Percentiles rank a stretch among this genome's conserved stretches.
These are phyloP conservation scores for Sugiyamaella xylanicola DNA, from an alignment of 1,139 yeast species.

Conservation along the genomic window DNA sequence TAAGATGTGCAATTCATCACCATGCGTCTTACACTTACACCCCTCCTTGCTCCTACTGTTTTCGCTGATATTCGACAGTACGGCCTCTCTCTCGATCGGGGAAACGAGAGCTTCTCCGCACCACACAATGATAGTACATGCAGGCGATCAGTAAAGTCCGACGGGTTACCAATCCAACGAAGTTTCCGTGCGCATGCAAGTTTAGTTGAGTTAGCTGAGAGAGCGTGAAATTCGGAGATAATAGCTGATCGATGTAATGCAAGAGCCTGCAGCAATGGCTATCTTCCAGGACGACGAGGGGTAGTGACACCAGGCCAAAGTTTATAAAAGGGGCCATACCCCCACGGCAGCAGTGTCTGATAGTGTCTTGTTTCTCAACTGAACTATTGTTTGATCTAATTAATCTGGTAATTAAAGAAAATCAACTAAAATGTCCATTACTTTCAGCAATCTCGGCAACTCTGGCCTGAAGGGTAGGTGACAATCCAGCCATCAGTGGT, in stretches of 20 bases:
- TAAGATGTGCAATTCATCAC: no score
- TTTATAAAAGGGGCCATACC: background rate
- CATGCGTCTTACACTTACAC: no score
- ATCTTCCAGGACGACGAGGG: background rate
- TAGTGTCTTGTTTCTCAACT: background rate
- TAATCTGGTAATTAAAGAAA: background rate
- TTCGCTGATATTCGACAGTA: no score
- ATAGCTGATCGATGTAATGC: background rate
- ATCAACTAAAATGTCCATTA: background rate
- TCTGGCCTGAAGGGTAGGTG: background rate
- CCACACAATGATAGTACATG: no score
- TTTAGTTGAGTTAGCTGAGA: no score
- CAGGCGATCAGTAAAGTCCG: slow-evolving; percentile 2
- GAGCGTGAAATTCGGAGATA: background rate
- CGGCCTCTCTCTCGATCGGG: background rate
- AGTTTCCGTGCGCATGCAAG: background rate
- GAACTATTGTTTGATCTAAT: background rate
- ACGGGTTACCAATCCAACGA: background rate
- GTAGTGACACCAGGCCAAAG: background rate
- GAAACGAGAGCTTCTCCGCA: background rate
- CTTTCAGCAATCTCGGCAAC: slow-evolving; percentile 1
- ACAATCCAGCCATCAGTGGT: no score
- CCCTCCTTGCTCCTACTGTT: no score
- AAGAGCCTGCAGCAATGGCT: background rate
- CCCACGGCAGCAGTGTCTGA: background rate